phyloP scores from a whole-genome alignment of 2,329 filamentous ascomycete genomes.

The Colletotrichum noveboracense region DNA sequence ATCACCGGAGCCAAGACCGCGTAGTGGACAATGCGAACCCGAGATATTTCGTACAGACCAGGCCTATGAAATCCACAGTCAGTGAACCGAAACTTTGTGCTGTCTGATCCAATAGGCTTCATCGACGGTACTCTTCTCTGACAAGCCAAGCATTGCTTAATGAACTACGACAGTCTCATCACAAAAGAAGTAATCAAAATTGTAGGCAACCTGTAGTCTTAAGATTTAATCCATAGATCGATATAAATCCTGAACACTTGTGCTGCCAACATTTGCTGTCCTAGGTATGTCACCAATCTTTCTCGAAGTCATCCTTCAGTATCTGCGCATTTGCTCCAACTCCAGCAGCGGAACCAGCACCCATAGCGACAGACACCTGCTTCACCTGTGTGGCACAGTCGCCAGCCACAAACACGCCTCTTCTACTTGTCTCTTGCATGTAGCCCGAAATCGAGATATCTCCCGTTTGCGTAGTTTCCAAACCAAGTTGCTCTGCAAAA shows the following conservation, averaged over 20 bases:
- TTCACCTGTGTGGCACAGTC: not conserved
- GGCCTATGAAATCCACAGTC: not conserved
- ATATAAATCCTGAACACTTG: fast-evolving
- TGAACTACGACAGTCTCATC: not conserved
- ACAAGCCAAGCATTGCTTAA: not conserved
- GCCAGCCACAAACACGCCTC: not conserved
- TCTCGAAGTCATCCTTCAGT: not conserved
- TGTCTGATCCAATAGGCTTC: fast-evolving
- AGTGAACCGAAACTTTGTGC: not conserved
- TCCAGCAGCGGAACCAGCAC: not conserved
- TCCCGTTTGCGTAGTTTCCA: not conserved
- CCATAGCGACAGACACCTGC: not conserved
- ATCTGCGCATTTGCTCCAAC: not conserved
- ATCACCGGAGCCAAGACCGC: not conserved
- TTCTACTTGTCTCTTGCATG: not conserved
- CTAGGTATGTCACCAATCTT: not conserved
- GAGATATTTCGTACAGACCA: not conserved
- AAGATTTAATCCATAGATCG: fast-evolving
- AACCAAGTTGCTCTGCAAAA: not conserved
- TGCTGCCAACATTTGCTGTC: fast-evolving
- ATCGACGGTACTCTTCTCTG: fast-evolving
- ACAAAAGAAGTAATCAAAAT: not conserved
- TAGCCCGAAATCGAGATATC: not conserved
- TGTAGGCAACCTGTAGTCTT: fast-evolving
- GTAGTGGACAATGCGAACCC: not conserved